Percentiles rank a stretch among this genome's conserved stretches.
These are phyloP conservation scores for Elsinoe necatrix DNA, from an alignment of 2,329 filamentous ascomycete genomes.

Conservation along the genomic window DNA sequence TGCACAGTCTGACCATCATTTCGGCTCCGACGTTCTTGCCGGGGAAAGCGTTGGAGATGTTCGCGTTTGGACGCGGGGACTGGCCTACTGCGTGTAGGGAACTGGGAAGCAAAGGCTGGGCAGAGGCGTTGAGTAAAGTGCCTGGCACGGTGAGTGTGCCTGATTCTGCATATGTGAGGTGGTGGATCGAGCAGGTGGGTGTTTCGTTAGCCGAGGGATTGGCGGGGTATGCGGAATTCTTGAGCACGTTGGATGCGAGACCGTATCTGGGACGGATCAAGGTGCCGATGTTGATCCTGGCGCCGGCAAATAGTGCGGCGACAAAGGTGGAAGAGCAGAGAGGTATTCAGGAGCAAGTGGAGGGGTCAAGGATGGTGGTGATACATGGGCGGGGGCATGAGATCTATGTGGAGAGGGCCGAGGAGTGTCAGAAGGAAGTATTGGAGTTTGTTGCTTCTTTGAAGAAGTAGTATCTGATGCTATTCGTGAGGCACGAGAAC, in stretches of 20 bases:
- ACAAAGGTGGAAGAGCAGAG: conserved; percentile 27
- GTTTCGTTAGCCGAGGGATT: conserved; percentile 27
- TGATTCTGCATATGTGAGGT: conserved; percentile 26
- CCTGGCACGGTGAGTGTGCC: conserved; percentile 27
- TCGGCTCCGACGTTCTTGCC: conserved; percentile 28
- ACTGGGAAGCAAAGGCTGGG: conserved; percentile 30
- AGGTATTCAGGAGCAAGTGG: conserved; percentile 20
- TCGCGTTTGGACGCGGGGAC: conserved; percentile 25
- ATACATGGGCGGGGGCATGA: conserved; percentile 29
- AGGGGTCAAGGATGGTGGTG: conserved; percentile 23
- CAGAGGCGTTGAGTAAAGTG: conserved; percentile 25
- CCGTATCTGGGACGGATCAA: conserved; percentile 25
- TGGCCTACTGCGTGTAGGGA: conserved; percentile 28
- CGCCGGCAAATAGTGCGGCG: conserved; percentile 29
- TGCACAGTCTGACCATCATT: conserved; percentile 28
- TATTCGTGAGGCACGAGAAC: neutral
- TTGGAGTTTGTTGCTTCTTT: conserved; percentile 34
- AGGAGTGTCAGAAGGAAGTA: conserved; percentile 24
- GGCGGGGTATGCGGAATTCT: conserved; percentile 30
- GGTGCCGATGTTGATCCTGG: conserved; percentile 28
- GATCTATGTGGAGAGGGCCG: conserved; percentile 27
- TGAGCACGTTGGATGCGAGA: conserved; percentile 28
- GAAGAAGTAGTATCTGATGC: neutral
- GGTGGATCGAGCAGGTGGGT: conserved; percentile 28
- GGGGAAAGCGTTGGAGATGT: conserved; percentile 24